Evolutionary conservation across 2,329 filamentous ascomycete genomes (phyloP).

Genomic region (Daldinia sp.): DNA sequence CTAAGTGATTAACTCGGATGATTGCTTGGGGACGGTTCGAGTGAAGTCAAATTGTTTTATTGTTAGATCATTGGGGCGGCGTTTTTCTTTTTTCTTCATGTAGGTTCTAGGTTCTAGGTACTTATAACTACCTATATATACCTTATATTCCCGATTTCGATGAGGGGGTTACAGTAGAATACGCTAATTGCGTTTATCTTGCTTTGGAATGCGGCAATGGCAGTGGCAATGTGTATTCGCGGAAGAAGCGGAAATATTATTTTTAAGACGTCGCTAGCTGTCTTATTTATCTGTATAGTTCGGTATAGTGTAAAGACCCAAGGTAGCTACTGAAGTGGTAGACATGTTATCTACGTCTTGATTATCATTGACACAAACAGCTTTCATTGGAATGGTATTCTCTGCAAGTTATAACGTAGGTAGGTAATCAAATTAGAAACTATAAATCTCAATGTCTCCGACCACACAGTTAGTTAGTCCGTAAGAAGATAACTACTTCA

Average conservation of each 20-base stretch:
- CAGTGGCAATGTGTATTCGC: neutral
- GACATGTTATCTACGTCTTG: neutral
- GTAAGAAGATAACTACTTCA: neutral
- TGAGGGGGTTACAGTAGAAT: neutral
- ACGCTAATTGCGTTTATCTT: neutral
- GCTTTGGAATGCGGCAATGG: neutral
- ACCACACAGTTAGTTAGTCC: too few species aligned
- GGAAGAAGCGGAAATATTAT: neutral
- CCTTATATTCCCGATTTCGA: constrained; percentile 8
- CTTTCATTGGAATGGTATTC: neutral
- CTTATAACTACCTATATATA: too few species aligned
- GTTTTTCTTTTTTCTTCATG: constrained; percentile 17
- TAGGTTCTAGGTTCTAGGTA: neutral
- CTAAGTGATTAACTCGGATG: constrained; percentile 15
- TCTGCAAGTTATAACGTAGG: neutral
- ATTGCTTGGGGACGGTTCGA: neutral
- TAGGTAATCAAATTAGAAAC: neutral
- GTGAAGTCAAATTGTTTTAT: neutral
- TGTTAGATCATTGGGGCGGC: constrained; percentile 18
- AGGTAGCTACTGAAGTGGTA: neutral
- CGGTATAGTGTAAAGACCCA: neutral
- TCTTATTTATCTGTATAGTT: neutral
- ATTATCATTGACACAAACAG: neutral
- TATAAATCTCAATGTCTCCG: neutral
- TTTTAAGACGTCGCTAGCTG: neutral